Evolutionary conservation across 1,284 basidiomycete genomes (phyloP), one percentile per base, ranked within the genome.

Genomic region (Rugosomyces carneus): DNA sequence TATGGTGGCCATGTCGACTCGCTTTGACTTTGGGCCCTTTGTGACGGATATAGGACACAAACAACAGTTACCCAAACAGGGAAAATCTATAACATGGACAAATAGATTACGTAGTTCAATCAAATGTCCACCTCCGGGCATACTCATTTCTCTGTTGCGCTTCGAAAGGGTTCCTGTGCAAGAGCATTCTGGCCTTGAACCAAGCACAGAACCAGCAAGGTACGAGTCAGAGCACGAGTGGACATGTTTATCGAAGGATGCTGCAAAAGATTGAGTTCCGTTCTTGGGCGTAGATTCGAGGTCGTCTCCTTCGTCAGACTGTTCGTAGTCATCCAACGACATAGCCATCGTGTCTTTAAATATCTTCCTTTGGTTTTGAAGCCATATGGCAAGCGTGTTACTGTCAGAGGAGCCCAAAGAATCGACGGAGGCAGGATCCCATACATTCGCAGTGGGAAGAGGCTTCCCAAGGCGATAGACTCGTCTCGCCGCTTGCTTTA

Each of bases 221-320:
- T 42, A 37, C 3, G 42, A 40, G 26, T 37, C 40, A 19, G 44
- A 46, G 26, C 23, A 38, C 23, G 29, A 37, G 9, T 42, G 32
- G 34, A 48, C 16, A 24, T 11, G 36, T 15, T 31, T 19, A 23
- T 10, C 19, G 29, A 16, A 21, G 19, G n/a, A n/a, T n/a, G n/a
- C n/a, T n/a, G n/a, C n/a, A n/a, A n/a, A n/a, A n/a, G n/a, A n/a
- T n/a, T n/a, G n/a, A n/a, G n/a, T n/a, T n/a, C n/a, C n/a, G n/a
- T n/a, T 26, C 24, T 26, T 26, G 24, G 24, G 29, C 18, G 41
- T 19, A 43, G 27, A 8, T 24, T 37, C 36, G 36, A 61, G 46
- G 52, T 70, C 60, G 15, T 66, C 62, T 75, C 74, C 76, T 49
- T 75, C 76, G 1, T 73, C 75, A 42, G 54, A 55, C 16, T 62